Percentiles rank a stretch among this genome's conserved stretches.
These are phyloP conservation scores for Apiospora saccharicola DNA, from an alignment of 2,329 filamentous ascomycete genomes.

Conservation along the genomic window DNA sequence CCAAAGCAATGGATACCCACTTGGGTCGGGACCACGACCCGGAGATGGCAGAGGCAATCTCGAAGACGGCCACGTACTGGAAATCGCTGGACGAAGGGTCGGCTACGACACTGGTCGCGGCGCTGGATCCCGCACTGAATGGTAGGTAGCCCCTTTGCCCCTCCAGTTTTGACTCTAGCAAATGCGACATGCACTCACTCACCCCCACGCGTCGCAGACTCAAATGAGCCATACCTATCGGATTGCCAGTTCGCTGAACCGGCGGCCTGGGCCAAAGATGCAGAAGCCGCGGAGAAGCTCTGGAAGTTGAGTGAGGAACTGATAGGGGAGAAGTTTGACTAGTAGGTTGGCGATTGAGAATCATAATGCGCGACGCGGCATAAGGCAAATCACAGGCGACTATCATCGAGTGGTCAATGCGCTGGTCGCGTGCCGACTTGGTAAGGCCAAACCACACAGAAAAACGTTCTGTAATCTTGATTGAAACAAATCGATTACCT, in stretches of 20 bases:
- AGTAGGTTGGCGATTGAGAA: conserved; percentile 7
- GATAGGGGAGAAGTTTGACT: conserved; percentile 45
- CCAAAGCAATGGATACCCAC: conserved; percentile 43
- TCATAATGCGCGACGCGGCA: neutral
- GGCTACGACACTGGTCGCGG: conserved; percentile 46
- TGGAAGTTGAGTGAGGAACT: conserved; percentile 52
- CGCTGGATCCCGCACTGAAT: conserved; percentile 43
- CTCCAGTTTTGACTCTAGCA: neutral
- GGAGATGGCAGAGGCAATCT: conserved; percentile 40
- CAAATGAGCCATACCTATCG: conserved; percentile 42
- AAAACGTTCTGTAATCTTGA: no score
- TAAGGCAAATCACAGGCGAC: neutral
- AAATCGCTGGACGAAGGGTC: conserved; percentile 44
- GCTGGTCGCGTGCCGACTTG: no score
- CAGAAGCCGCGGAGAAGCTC: conserved; percentile 44
- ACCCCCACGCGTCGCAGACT: conserved; percentile 4
- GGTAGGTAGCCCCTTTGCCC: conserved; percentile 30
- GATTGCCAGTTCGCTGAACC: conserved; percentile 47
- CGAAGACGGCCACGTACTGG: conserved; percentile 40
- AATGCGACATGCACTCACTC: neutral
- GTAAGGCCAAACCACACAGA: no score
- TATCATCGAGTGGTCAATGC: neutral
- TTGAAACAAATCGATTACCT: no score
- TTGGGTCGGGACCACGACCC: conserved; percentile 46
- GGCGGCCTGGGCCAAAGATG: conserved; percentile 39